Evolutionary conservation across 1,284 basidiomycete genomes (phyloP), one percentile per base, ranked within the genome.

Genomic region (Ustilago loliicola): DNA sequence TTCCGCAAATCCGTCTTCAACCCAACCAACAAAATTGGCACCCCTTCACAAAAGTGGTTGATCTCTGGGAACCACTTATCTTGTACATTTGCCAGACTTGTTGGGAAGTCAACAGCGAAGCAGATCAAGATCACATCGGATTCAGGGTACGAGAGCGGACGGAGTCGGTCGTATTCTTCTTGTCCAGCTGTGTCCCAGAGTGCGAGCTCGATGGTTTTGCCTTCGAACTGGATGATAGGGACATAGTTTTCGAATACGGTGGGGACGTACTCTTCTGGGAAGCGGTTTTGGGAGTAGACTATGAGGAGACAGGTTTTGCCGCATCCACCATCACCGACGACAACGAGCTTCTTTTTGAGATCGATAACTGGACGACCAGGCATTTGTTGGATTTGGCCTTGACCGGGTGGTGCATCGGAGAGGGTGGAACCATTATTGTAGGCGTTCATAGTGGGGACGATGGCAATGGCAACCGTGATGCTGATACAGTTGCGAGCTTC

Each of bases 31-130:
- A 99, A 91, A 73, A 96, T 90, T 1, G 96, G 97, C 6, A 95
- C 94, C 79, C 91, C 91, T 86, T 96, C 94, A 89, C 95, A 98
- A 85, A 98, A 99, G 87, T 99, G 97, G 45, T 94, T 92, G 68
- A 99, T 94, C 88, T 99, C 96, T 30, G 96, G 95, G 87, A 92
- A 94, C 96, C 96, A 99, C 63, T 96, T 96, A 88, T 96, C 94
- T 88, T 96, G 93, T 32, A 96, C 94, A 89, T 96, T 96, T 88
- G 95, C 94, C 71, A 96, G 89, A 55, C 93, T 95, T 86, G 94
- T 93, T 25, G 95, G 94, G 62, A 92, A 94, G 88, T 96, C 94
- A 74, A 96, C 91, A 34, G 94, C 93, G 86, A 95, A 96, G 87
- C 94, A 96, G 87, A 96, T 95, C 68, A 96, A 90, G 87, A 96